These are phyloP conservation scores for Silene uniflora DNA, from an alignment of 148 eudicot genomes.

Conservation along the genomic window DNA sequence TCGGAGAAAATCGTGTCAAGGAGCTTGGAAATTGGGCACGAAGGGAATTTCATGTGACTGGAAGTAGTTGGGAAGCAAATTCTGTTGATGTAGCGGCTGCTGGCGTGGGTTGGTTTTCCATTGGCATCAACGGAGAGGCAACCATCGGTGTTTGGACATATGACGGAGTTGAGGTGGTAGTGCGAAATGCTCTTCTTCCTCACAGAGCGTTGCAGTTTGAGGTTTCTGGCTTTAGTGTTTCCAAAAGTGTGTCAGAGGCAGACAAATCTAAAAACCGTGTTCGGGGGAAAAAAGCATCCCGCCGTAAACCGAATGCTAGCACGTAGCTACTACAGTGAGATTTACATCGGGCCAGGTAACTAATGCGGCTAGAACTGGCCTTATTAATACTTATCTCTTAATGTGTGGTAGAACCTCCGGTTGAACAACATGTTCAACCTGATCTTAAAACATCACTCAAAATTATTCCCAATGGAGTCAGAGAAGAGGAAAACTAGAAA, in stretches of 20 bases:
- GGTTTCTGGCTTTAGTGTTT: conserved; percentile 78
- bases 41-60: conserved; percentile 53
- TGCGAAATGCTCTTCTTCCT: conserved; percentile 67
- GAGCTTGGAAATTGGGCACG: conserved; percentile 79
- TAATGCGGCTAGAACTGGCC: neutral
- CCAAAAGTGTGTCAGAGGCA: conserved; percentile 68
- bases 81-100: conserved; percentile 69
- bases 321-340: conserved; percentile 4
- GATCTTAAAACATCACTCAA: too few species aligned
- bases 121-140: conserved; percentile 83
- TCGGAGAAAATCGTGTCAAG: conserved; percentile 52
- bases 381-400: neutral
- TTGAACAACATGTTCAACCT: too few species aligned
- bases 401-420: too few species aligned
- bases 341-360: neutral
- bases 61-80: conserved; percentile 73
- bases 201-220: conserved; percentile 59
- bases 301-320: neutral
- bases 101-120: conserved; percentile 97
- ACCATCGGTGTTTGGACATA: conserved; percentile 71
- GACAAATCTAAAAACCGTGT: conserved; percentile 42
- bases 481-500: too few species aligned
- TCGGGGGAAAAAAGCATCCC: conserved; percentile 33
- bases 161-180: conserved; percentile 67
- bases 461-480: too few species aligned